Percentiles rank a stretch among this genome's conserved stretches.
These are phyloP conservation scores for Platanthera zijinensis DNA, from an alignment of 106 monocot species.

Conservation along the genomic window DNA sequence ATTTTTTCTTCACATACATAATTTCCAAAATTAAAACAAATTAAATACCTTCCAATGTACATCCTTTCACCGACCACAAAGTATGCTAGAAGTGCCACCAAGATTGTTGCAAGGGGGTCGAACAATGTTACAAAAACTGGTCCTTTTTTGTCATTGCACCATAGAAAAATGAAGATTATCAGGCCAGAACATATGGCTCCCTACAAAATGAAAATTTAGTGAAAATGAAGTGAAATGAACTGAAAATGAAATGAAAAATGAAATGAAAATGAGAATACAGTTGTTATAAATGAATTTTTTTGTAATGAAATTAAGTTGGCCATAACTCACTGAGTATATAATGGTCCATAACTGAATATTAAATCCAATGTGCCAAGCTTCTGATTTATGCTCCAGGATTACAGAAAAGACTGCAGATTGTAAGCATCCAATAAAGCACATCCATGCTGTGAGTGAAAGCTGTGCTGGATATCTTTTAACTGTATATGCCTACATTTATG, in stretches of 20 bases:
- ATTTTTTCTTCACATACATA: not conserved
- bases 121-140: conserved; percentile 96
- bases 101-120: conserved; percentile 63
- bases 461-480: conserved; percentile 82
- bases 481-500: conserved; percentile 50
- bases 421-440: conserved; percentile 58
- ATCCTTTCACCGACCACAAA: conserved; percentile 70
- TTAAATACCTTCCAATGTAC: conserved; percentile 61
- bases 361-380: conserved; percentile 63
- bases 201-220: conserved; percentile 17
- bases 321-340: conserved; percentile 52
- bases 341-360: conserved; percentile 74
- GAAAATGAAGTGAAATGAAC: no score
- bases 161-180: conserved; percentile 63
- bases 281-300: not conserved
- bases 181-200: conserved; percentile 61
- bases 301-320: not conserved
- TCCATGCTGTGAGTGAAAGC: conserved; percentile 86
- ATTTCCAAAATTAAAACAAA: not conserved
- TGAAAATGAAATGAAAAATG: no score
- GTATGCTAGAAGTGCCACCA: conserved; percentile 74
- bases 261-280: not conserved
- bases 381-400: conserved; percentile 41
- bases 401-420: conserved; percentile 75
- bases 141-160: conserved; percentile 80